phyloP scores from a whole-genome alignment of 305 asterid genomes.

The Andrographis paniculata region DNA sequence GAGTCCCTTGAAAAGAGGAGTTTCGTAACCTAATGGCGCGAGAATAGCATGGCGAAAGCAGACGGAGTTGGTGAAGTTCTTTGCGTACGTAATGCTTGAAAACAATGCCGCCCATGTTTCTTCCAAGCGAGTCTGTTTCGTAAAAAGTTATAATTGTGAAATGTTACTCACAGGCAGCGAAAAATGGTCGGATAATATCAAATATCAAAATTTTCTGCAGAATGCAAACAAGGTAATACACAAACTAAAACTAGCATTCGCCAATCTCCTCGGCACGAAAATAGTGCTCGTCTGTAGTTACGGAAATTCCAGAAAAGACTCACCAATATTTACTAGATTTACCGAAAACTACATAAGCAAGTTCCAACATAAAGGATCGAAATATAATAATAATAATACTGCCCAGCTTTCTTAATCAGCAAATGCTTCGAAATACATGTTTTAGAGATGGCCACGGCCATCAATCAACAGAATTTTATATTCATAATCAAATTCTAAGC shows the following conservation, averaged over 20 bases:
- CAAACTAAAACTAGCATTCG: no score
- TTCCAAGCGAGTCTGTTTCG: constrained; percentile 70
- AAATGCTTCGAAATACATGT: background rate
- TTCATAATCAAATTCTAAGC: background rate
- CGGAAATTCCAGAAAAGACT: no score
- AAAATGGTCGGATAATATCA: no score
- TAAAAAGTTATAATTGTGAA: background rate
- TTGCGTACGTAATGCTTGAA: constrained; percentile 81
- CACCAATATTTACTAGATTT: no score
- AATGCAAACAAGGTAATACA: no score
- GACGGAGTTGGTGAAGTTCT: constrained; percentile 54
- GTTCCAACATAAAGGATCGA: no score
- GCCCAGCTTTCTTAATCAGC: no score
- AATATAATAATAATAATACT: no score
- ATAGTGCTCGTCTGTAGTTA: no score
- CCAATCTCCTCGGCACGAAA: no score
- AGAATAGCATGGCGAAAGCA: constrained; percentile 89
- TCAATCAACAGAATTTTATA: background rate
- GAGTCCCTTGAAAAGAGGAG: constrained; percentile 83
- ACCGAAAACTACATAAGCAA: no score
- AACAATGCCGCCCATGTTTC: constrained; percentile 88
- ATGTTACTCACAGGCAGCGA: constrained; percentile 10
- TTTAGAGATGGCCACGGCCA: background rate
- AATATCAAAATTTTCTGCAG: no score
- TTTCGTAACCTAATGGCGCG: constrained; percentile 90